phyloP scores from a whole-genome alignment of 2,329 filamentous ascomycete genomes.

The Penicillium hordei region DNA sequence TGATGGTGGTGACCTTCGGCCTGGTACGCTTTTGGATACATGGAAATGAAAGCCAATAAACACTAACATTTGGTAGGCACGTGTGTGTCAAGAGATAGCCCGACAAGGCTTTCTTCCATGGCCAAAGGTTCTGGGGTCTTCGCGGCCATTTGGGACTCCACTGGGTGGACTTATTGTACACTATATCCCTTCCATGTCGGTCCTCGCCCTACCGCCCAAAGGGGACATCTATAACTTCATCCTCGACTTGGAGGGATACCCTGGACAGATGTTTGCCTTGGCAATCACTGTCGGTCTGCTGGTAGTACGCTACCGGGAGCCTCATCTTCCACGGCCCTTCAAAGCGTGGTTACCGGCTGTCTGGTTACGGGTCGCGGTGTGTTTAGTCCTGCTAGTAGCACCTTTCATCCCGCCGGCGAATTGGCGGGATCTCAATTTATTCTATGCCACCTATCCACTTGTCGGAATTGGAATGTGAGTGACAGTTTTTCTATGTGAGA shows the following conservation, averaged over 20 bases:
- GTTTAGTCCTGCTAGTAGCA: conserved; percentile 57
- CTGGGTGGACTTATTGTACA: conserved; percentile 68
- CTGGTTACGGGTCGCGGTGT: conserved; percentile 55
- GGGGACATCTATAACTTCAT: conserved; percentile 71
- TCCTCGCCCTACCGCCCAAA: conserved; percentile 65
- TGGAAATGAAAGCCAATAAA: neutral
- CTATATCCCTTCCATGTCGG: conserved; percentile 65
- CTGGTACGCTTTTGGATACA: conserved; percentile 50
- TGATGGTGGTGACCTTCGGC: conserved; percentile 70
- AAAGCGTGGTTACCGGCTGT: conserved; percentile 64
- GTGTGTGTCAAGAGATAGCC: conserved; percentile 71
- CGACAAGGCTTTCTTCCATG: conserved; percentile 70
- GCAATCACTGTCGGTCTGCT: conserved; percentile 60
- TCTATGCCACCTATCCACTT: conserved; percentile 55
- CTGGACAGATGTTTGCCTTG: conserved; percentile 61
- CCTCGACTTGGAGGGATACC: conserved; percentile 69
- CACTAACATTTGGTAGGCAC: conserved; percentile 51
- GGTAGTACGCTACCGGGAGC: conserved; percentile 59
- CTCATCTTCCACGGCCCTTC: conserved; percentile 63
- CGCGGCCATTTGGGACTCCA: conserved; percentile 65
- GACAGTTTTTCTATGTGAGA: neutral
- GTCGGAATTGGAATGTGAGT: conserved; percentile 50
- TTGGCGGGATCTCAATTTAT: conserved; percentile 49
- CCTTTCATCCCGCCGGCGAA: conserved; percentile 62
- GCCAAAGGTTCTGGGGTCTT: conserved; percentile 60